Conservation (phyloP, 495 filamentous ascomycete species). For the Penicillium crystallinum region DNA sequence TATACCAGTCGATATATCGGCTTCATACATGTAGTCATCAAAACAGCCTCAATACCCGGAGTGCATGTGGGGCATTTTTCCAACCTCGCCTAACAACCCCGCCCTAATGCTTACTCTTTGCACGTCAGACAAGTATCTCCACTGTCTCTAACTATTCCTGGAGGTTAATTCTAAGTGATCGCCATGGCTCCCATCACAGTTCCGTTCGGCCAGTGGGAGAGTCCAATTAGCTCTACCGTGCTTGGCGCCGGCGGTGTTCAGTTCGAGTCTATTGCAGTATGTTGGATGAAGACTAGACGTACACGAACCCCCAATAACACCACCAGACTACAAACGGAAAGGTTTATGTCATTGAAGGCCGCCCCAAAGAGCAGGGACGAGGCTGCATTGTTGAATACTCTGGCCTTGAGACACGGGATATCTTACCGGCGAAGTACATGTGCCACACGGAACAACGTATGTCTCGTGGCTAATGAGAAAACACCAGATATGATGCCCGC, state of each 20-base stretch:
- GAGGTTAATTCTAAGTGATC: background rate
- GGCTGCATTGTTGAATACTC: slow-evolving; percentile 28
- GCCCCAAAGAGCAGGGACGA: slow-evolving; percentile 25
- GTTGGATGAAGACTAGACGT: background rate
- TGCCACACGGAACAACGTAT: background rate
- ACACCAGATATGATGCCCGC: slow-evolving; percentile 10
- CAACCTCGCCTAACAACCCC: background rate
- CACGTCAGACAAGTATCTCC: background rate
- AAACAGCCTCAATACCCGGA: background rate
- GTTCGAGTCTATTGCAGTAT: slow-evolving; percentile 9
- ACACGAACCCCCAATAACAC: slow-evolving; percentile 4
- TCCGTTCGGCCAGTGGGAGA: slow-evolving; percentile 37
- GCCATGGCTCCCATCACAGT: slow-evolving; percentile 6
- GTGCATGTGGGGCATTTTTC: background rate
- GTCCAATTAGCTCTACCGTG: slow-evolving; percentile 22
- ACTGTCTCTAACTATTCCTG: background rate
- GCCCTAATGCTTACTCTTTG: background rate
- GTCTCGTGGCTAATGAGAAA: background rate
- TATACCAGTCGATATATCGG: too few species aligned
- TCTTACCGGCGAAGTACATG: slow-evolving; percentile 30
- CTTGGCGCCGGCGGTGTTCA: slow-evolving; percentile 9
- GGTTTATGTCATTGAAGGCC: slow-evolving; percentile 31
- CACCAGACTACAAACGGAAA: slow-evolving; percentile 11
- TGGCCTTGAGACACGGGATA: slow-evolving; percentile 15
- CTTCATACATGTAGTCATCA: too few species aligned